Base-by-base conservation (phyloP, 768 basidiomycete species). In the Boletellus emodensis region DNA sequence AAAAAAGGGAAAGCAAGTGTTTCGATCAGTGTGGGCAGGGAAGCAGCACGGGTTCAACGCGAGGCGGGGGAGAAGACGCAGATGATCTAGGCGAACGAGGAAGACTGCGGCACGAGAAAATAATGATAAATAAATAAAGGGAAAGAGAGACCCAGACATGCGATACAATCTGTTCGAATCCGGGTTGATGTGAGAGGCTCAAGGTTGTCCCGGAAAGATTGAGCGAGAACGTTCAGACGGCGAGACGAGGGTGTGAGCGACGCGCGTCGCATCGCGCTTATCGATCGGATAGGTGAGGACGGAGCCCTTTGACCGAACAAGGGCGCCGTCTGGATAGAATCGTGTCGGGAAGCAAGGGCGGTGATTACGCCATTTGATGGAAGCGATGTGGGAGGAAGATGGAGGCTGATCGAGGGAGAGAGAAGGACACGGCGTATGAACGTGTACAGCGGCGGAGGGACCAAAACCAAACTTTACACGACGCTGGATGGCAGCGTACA, bases 341-440 rank as follows among this genome's bases (percentile, higher is more conserved):
- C 11, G 45, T 17, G 48, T 48, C 33, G 32, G 24, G 53, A 53
- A 42, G 37, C 41, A n/a, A 3, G 45, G 36, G 46, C 40, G 57
- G 61, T 41, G 51, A 61, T 57, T 61, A 68, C 53, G 56, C 50
- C 35, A 52, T 28, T 42, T 40, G 38, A 55, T 51, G 14, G 55
- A 54, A 53, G 64, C 41, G 8, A 37, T 46, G 56, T 54, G 64
- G 58, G 48, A 56, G 50, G 65, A 68, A 65, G 58, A 22, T 36
- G 49, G 37, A 43, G 9, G 24, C 35, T 52, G 58, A 59, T 57
- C 51, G 51, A 60, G 36, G 40, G 48, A 40, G 33, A 40, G 33
- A 44, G 47, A 49, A 50, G 36, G 34, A 45, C 28, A 49, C 40
- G 43, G 42, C 37, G 44, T 11, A 45, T 44, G 54, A 44, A 46